Evolutionary conservation across 2,329 filamentous ascomycete genomes (phyloP), one percentile per base, ranked within the genome.

Genomic region (Sporothrix inflata): DNA sequence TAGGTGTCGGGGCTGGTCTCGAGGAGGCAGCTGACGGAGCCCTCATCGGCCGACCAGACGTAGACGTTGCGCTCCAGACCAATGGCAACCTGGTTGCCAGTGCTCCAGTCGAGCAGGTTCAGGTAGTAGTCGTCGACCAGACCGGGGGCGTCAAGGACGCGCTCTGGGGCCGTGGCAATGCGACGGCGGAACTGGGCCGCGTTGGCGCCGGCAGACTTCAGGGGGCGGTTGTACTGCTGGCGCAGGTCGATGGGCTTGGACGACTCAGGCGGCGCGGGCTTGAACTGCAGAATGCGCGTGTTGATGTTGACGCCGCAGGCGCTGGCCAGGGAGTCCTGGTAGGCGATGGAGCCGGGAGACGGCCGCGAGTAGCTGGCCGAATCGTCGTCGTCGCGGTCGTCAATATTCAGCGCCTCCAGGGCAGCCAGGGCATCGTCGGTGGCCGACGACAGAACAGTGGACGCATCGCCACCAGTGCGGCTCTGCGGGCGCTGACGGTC

Each of bases 91-190:
- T 99, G 96, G 86, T 99, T 99, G 74, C 92, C 91, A 7, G 94
- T 96, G 80, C 94, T 97, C 96, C 96, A 99, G 85, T 99, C 96
- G 34, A 99, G 90, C 51, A 99, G 88, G 86, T 99, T 99, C 78
- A 99, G 92, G 82, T 99, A 99, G 88, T 98, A 99, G 84, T 99
- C 96, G 79, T 99, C 96, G 74, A 98, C 92, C 70, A 99, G 89
- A 71, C 95, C 96, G 6, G 96, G 96, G 4, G 96, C 96, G 82
- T 99, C 96, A 34, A 99, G 89, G 16, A 99, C 96, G 75, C 96
- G 93, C 83, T 99, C 96, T 12, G 96, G 96, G 14, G 95, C 94
- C 8, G 96, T 98, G 70, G 96, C 92, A 73, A 99, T 94, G 78
- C 95, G 93, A 75, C 96, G 92, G 76, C 94, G 91, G 83, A 94